A percentile compares a stretch with the other conserved stretches of the same genome.
These are phyloP conservation scores for Massospora cicadina DNA, from an alignment of 371 early-diverging fungal species.

Conservation along the genomic window DNA sequence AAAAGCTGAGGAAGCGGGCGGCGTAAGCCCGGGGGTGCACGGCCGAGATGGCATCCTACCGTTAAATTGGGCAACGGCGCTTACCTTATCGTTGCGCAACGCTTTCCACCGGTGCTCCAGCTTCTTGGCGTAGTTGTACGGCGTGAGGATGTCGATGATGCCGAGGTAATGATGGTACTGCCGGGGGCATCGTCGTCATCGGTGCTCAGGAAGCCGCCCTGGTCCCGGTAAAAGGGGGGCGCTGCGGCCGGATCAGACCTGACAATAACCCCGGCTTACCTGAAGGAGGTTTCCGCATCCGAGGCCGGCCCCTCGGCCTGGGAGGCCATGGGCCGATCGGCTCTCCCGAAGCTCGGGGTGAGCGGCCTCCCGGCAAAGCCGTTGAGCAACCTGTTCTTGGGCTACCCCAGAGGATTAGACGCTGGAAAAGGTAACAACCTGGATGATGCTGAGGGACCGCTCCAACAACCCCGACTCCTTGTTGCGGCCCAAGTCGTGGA, in stretches of 20 bases:
- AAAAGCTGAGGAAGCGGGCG: slow-evolving; percentile 67
- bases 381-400: not conserved
- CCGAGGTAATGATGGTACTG: slow-evolving; percentile 77
- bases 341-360: not conserved
- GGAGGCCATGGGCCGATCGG: too few relatives aligned
- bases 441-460: slow-evolving; percentile 60
- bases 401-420: not conserved
- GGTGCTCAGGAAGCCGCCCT: slow-evolving; percentile 75
- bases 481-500: slow-evolving; percentile 65
- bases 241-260: too few relatives aligned
- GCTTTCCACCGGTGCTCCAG: slow-evolving; percentile 74
- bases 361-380: not conserved
- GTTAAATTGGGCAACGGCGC: not conserved
- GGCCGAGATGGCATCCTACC: slow-evolving; percentile 56
- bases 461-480: slow-evolving; percentile 76
- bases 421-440: slow-evolving; percentile 18
- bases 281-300: too few relatives aligned
- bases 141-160: slow-evolving; percentile 90
- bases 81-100: slow-evolving; percentile 48
- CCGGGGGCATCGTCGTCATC: slow-evolving; percentile 39
- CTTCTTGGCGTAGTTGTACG: slow-evolving; percentile 68
- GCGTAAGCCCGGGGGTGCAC: slow-evolving; percentile 73
- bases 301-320: too few relatives aligned
- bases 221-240: slow-evolving; percentile 71
- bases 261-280: too few relatives aligned